Base-by-base conservation (phyloP, 1,284 basidiomycete species). In the Stygiomarasmius scandens region DNA sequence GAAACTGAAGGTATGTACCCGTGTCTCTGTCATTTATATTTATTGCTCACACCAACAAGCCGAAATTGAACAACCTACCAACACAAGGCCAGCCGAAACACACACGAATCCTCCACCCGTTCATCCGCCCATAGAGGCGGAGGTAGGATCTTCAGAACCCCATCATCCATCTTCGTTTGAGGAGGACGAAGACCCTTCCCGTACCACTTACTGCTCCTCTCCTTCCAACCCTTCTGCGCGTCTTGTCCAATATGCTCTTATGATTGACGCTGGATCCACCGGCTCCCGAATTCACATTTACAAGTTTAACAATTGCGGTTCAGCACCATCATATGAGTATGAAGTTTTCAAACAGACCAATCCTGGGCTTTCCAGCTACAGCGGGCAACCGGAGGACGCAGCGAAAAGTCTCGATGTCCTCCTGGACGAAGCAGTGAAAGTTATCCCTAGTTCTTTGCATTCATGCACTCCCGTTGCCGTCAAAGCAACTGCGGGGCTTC, bases 261-360 rank as follows among this genome's bases (percentile, higher is more conserved):
- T 98, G 87, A 93, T 99, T 73, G 96, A 99, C 71, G 96, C 97
- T 0, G 97, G 96, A 16, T 98, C 95, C 38, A 98, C 95, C 0
- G 96, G 96, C 20, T 97, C 95, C 1, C 87, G 96, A 16, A 96
- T 99, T 67, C 96, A 99, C 79, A 86, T 98, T 24, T 98, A 98
- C 88, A 97, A 96, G 71, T 97, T 98, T 83, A 85, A 96, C 80
- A 91, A 96, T 77, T 97, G 95, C 77, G 80, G 81, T 0, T 73
- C 87, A 0, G 84, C 91, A 4, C 89, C 95, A 0, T 75, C 83
- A 52, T 92, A 94, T 72, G 96, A 98, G 71, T 93, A 96, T 76
- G 96, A 99, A 73, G 89, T 92, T 10, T 99, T 99, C 82, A 85
- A 85, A 69, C 85, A 87, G 80, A 87, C 84, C 24, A 80, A 92